Evolutionary conservation across 768 basidiomycete species (phyloP).

Genomic region (Porphyrellus cyaneotinctus): DNA sequence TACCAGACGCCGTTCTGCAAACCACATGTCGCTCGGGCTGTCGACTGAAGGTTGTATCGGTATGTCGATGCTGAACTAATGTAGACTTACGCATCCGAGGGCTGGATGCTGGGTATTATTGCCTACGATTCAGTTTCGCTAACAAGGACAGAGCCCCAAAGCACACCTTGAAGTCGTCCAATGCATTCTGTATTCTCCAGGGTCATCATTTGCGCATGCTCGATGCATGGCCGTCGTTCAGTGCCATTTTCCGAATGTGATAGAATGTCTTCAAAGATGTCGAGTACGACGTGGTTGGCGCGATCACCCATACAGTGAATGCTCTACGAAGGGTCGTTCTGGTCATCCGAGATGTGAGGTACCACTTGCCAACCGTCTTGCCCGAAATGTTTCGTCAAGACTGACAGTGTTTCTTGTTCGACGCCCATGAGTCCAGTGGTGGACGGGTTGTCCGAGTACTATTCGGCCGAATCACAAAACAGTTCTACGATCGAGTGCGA

Average conservation of each 20-base stretch:
- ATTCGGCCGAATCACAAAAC: not conserved
- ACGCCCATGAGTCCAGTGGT: constrained; percentile 67
- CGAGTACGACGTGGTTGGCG: constrained; percentile 77
- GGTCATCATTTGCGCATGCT: constrained; percentile 90
- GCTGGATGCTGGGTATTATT: constrained; percentile 93
- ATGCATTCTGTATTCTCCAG: constrained; percentile 63
- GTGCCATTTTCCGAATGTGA: constrained; percentile 17
- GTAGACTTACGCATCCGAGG: constrained; percentile 74
- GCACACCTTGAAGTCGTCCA: constrained; percentile 68
- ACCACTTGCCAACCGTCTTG: constrained; percentile 83
- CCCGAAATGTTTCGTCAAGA: constrained; percentile 60
- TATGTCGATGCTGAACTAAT: not conserved
- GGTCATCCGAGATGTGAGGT: not conserved
- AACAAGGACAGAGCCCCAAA: not conserved
- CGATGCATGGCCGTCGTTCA: constrained; percentile 72
- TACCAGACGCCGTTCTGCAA: constrained; percentile 80
- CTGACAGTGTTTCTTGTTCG: constrained; percentile 47
- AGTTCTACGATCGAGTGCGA: not conserved
- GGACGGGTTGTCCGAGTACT: constrained; percentile 73
- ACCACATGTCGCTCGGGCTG: constrained; percentile 89
- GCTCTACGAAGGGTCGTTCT: constrained; percentile 48
- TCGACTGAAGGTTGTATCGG: not conserved
- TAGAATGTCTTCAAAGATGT: constrained; percentile 74
- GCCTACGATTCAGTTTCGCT: not conserved
- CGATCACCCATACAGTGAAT: constrained; percentile 87